Conservation (phyloP, 768 basidiomycete species). For the Pisolithus orientalis region DNA sequence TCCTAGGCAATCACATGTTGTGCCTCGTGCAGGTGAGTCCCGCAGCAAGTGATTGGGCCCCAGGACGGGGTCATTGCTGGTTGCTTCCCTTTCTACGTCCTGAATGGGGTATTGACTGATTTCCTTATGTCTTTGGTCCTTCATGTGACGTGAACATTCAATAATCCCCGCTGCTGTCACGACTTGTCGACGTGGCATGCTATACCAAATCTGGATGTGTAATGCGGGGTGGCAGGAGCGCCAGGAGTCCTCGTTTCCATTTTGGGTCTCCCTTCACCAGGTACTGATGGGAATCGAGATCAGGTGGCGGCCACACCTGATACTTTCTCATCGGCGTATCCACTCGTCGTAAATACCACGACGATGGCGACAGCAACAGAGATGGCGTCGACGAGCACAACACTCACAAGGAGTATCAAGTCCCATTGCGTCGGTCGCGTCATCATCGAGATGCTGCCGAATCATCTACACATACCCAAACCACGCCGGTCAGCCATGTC, state of each 20-base stretch:
- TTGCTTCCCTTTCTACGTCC: background rate
- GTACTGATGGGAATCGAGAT: background rate
- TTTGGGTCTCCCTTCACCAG: background rate
- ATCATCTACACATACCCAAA: conserved; percentile 25
- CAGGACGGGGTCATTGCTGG: background rate
- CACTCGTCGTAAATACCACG: background rate
- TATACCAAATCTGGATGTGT: background rate
- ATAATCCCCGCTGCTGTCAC: background rate
- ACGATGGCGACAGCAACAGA: background rate
- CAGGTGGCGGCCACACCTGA: background rate
- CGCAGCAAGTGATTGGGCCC: background rate
- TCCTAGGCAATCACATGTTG: background rate
- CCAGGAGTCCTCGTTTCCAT: background rate
- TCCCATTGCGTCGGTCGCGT: conserved; percentile 36
- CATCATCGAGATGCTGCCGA: conserved; percentile 57
- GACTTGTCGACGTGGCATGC: background rate
- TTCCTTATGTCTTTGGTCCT: background rate
- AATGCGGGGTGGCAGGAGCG: background rate
- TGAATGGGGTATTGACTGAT: background rate
- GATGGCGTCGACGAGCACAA: background rate
- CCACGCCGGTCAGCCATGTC: conserved; percentile 7
- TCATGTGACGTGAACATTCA: background rate
- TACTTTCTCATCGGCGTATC: background rate
- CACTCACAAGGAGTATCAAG: conserved; percentile 15
- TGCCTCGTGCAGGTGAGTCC: background rate